Base-by-base conservation (phyloP, 2,329 filamentous ascomycete genomes). In the Aureobasidium melanogenum region DNA sequence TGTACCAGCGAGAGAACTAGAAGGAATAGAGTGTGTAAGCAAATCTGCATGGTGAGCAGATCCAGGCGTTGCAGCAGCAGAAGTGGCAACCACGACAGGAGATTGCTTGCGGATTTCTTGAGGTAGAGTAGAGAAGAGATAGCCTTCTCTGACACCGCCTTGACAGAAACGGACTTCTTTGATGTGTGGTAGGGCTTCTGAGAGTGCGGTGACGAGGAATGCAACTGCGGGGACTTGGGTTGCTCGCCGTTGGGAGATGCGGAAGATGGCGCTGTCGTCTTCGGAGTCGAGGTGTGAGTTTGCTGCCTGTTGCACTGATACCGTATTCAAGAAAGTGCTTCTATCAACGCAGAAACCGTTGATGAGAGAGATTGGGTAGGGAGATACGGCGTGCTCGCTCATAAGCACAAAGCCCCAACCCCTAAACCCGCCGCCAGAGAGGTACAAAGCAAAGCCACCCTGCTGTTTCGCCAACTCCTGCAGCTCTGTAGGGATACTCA, bases 391-490 rank as follows among this genome's bases (percentile, higher is more conserved):
- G 68, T 93, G 88, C 66, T 84, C 82, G 70, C 88, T 86, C 88
- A 96, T 92, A 57, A 96, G 80, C 69, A 96, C 85, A 73, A 90
- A 95, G 7, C 91, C 92, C 79, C 95, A 96, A 17, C 92, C 92
- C 38, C 92, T 81, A 70, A 96, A 96, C 0, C 92, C 92, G 26
- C 92, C 92, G 46, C 92, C 92, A 64, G 89, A 96, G 62, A 97
- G 84, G 71, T 92, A 96, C 9, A 96, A 78, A 36, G 88, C 84
- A 62, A 91, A 79, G 5, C 82, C 82, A 1, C 77, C 77, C 1
- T 77, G 67, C 8, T 72, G 67, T 30, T 75, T 71, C 15, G 78
- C 76, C 22, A 73, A 67, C 14, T 79, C 70, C 1, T 78, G 64
- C 6, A 85, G 72, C 17, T 79, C 74, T 14, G 74, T 69, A 0